phyloP scores from a whole-genome alignment of 2,329 filamentous ascomycete genomes.

The Paramyrothecium roridum region DNA sequence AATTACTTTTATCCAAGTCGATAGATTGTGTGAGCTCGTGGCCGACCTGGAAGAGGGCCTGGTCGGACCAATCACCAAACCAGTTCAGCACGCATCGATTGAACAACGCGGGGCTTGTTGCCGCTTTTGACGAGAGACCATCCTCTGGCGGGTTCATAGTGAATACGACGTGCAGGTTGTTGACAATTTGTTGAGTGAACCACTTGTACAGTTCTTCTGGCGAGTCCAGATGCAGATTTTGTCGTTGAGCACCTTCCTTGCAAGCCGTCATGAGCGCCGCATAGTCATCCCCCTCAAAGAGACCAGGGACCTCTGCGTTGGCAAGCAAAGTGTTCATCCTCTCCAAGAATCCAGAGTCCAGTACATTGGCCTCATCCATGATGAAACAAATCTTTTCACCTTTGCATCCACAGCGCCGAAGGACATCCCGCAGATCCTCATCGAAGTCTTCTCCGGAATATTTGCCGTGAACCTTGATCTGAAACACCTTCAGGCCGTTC shows the following conservation, averaged over 20 bases:
- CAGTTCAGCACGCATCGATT: slow-evolving; percentile 99
- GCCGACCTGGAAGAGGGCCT: slow-evolving; percentile 96
- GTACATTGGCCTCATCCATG: slow-evolving; percentile 98
- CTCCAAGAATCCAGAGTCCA: slow-evolving; percentile 97
- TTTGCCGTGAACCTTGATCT: slow-evolving; percentile 99
- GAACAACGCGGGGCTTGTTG: slow-evolving; percentile 96
- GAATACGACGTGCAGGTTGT: slow-evolving; percentile 98
- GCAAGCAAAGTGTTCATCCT: slow-evolving; percentile 98
- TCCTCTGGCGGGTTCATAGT: slow-evolving; percentile 99
- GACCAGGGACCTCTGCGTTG: slow-evolving; percentile 97
- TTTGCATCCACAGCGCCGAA: slow-evolving; percentile 92
- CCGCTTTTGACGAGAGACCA: slow-evolving; percentile 90
- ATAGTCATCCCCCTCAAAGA: slow-evolving; percentile 99
- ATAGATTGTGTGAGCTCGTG: slow-evolving; percentile 95
- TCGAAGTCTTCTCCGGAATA: slow-evolving; percentile 99
- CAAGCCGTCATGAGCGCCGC: slow-evolving; percentile 98
- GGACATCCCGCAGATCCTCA: slow-evolving; percentile 90
- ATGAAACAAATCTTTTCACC: slow-evolving; percentile 99
- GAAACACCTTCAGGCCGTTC: slow-evolving; percentile 98
- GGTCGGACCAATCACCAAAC: slow-evolving; percentile 99
- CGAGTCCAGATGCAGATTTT: slow-evolving; percentile 91
- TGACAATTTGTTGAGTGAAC: slow-evolving; percentile 99
- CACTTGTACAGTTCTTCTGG: slow-evolving; percentile 99
- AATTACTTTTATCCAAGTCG: slow-evolving; percentile 86
- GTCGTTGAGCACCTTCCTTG: slow-evolving; percentile 95